Base-by-base conservation (phyloP, 2,329 filamentous ascomycete genomes). In the Botrytis byssoidea region DNA sequence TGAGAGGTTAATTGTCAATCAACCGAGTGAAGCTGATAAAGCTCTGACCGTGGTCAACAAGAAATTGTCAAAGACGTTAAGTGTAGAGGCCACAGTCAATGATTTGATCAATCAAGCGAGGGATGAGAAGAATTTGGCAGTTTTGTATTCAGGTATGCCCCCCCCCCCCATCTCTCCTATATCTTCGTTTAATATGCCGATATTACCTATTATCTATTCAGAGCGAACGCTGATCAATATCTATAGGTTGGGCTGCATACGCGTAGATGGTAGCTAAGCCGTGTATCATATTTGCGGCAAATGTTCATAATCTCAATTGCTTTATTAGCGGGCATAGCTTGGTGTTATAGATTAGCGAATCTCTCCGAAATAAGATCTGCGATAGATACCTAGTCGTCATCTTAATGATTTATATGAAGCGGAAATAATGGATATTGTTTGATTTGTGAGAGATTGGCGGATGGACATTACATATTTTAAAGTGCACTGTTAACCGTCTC, bases 61-160 rank as follows among this genome's bases (percentile, higher is more conserved):
- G 88, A 99, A 99, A 85, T 83, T 99, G 77, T 93, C 92, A 76
- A 97, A 97, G 86, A 95, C 93, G 3, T 83, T 99, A 81, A 99
- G 95, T 81, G 95, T 97, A 29, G 93, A 92, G 72, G 97, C 96
- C 4, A 98, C 94, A 22, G 96, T 99, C 71, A 98, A 98, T 80
- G 96, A 99, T 81, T 84, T 99, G 76, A 99, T 99, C 77, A 96
- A 98, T 81, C 93, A 97, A 83, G 95, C 96, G 12, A 95, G 92
- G 2, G 96, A 99, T 82, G 95, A 97, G 84, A 89, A 89, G 77
- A 98, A 99, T 81, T 82, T 99, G 79, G 95, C 96, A 3, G 91
- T 98, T 60, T 83, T 99, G 78, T 99, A 95, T 84, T 92, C 91
- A 79, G 85, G 85, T 79, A 77, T 61, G 76, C 74, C 67, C 64